These are phyloP conservation scores for Dendryphion nanum DNA, from an alignment of 2,329 filamentous ascomycete genomes.

Conservation along the genomic window DNA sequence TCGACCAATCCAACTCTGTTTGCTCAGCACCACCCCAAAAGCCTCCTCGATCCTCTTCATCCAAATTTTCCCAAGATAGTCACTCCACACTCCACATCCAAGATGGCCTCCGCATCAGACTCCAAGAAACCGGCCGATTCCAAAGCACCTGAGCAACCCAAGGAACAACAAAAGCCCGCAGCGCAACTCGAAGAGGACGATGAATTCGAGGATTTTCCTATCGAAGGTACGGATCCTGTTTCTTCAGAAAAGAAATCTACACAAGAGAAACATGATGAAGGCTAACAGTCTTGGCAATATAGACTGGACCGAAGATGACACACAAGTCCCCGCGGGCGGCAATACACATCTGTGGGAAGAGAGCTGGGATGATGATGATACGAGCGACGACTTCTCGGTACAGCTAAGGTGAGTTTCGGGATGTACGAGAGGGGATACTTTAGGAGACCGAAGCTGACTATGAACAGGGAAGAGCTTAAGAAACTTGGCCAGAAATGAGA, in stretches of 20 bases:
- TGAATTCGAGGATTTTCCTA: conserved; percentile 98
- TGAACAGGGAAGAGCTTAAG: conserved; percentile 78
- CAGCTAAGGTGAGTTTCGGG: conserved; percentile 75
- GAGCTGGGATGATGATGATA: conserved; percentile 99
- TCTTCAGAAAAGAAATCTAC: neutral
- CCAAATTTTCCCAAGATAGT: too few relatives aligned
- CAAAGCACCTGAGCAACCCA: conserved; percentile 47
- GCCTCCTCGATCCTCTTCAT: neutral
- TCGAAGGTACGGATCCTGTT: conserved; percentile 66
- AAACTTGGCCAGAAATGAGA: conserved; percentile 77
- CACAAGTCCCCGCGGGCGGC: conserved; percentile 69
- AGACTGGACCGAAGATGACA: conserved; percentile 92
- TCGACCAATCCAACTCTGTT: too few relatives aligned
- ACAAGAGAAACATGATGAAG: neutral
- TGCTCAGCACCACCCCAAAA: too few relatives aligned
- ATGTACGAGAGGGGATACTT: neutral
- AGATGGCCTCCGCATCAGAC: too few relatives aligned
- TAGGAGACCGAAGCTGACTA: neutral
- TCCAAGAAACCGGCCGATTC: conserved; percentile 41
- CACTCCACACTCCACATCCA: too few relatives aligned
- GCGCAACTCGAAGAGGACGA: conserved; percentile 90
- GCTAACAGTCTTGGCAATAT: neutral
- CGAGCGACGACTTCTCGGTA: conserved; percentile 90
- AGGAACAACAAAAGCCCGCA: conserved; percentile 60
- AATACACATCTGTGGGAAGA: conserved; percentile 95